phyloP scores from a whole-genome alignment of 495 filamentous ascomycete species.

The Aspergillus saccharolyticus region DNA sequence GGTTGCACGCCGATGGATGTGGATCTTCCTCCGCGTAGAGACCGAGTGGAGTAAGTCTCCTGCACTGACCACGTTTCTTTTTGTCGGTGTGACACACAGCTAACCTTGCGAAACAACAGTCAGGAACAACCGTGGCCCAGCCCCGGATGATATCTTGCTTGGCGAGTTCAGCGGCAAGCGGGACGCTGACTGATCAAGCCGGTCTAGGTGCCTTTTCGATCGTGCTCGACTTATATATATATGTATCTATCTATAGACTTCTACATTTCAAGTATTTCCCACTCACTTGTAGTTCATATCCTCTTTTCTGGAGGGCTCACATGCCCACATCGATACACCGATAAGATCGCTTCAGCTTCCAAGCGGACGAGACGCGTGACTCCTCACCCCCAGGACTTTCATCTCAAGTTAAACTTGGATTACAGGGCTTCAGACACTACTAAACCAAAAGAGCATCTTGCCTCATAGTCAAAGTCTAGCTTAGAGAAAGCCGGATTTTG shows the following conservation, averaged over 20 bases:
- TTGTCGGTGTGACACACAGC: conserved; percentile 4
- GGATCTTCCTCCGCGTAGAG: conserved; percentile 94
- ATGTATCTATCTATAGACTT: conserved; percentile 13
- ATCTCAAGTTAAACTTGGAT: too few species aligned
- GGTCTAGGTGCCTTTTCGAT: neutral
- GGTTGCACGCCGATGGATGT: conserved; percentile 85
- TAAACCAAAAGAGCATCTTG: too few species aligned
- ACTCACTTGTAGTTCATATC: neutral
- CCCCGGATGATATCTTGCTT: conserved; percentile 50
- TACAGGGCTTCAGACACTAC: too few species aligned
- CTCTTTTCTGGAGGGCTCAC: neutral
- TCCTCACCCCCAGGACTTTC: too few species aligned
- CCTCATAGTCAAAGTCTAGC: too few species aligned
- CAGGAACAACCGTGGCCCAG: conserved; percentile 49
- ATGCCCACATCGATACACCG: neutral
- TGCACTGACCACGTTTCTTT: conserved; percentile 3
- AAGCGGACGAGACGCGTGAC: too few species aligned
- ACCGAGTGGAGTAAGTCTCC: conserved; percentile 71
- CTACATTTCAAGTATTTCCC: neutral
- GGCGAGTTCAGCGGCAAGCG: conserved; percentile 49
- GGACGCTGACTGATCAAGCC: conserved; percentile 42
- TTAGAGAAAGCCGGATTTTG: too few species aligned
- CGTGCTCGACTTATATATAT: conserved; percentile 16
- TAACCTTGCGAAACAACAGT: conserved; percentile 35
- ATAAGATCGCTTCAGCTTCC: too few species aligned